Base-by-base conservation (phyloP, 2,329 filamentous ascomycete genomes). In the Penicillium sp. region DNA sequence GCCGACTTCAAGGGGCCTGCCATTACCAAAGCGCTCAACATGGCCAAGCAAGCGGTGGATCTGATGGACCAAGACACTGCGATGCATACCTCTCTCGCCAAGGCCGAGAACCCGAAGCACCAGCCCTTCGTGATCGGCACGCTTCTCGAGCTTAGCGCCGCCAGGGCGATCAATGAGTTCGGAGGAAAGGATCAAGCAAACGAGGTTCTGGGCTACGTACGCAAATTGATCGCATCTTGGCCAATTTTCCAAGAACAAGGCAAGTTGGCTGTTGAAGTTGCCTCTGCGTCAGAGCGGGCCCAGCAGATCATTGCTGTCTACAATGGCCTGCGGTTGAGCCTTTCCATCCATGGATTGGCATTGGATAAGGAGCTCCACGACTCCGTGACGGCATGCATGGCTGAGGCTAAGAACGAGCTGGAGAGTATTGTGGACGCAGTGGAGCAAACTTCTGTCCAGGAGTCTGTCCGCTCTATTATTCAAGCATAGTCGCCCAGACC, bases 81-180 rank as follows among this genome's bases (percentile, higher is more conserved):
- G 67, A 74, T 51, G 74, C 78, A 57, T 62, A 61, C 8, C 61
- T 66, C 17, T 47, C 54, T n/a, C 55, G 67, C 15, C 20, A 63
- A 64, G 25, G 49, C 57, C 31, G 28, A 65, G 6, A 76, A 82
- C 54, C 72, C 77, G 11, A 76, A 78, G 62, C 67, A 66, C 48
- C 70, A 72, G 55, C 77, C 79, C 1, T 73, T 76, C 25, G 73
- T 82, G 17, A 71, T 79, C 50, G 80, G 74, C 17, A 68, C 76
- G 1, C 60, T 82, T n/a, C 69, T 83, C 7, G 76, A 82, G 54
- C 68, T 84, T 15, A 75, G 75, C 61, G 78, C 81, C 28, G 75
- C 78, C n/a, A 71, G 73, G 41, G 76, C 78, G 3, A 39, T 76
- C n/a, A 71, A 74, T 31, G 63, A 77, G 37, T 63, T 67, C 20